Evolutionary conservation across 2,329 filamentous ascomycete genomes (phyloP).

Genomic region (Orbilia ellipsospora): DNA sequence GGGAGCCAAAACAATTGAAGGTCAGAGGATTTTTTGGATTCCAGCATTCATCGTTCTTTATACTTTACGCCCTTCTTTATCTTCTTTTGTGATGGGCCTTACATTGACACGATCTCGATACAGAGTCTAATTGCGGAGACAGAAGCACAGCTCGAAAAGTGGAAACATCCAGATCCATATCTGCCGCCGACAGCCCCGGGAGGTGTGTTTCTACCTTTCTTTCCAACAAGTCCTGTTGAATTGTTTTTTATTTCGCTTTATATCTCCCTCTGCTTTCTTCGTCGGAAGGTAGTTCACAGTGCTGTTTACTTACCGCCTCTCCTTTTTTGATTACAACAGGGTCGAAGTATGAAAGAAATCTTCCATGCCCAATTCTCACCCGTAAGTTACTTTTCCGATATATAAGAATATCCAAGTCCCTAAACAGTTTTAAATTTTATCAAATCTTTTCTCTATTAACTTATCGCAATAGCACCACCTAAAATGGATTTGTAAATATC

Average conservation of each 20-base stretch:
- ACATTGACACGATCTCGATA: neutral
- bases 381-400: constrained; percentile 70
- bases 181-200: constrained; percentile 88
- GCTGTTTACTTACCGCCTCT: neutral
- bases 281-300: neutral
- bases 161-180: constrained; percentile 98
- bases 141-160: constrained; percentile 85
- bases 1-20: constrained; percentile 84
- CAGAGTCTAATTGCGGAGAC: constrained; percentile 88
- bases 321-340: constrained; percentile 66
- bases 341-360: constrained; percentile 95
- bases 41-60: too few species aligned
- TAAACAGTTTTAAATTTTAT: too few species aligned
- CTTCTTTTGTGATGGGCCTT: neutral
- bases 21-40: constrained; percentile 66
- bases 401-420: too few species aligned
- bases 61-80: too few species aligned
- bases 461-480: constrained; percentile 5
- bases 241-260: too few species aligned
- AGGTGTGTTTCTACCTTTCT: constrained; percentile 71
- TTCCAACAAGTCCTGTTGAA: neutral
- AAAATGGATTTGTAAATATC: constrained; percentile 13
- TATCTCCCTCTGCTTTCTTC: too few species aligned
- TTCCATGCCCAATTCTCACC: constrained; percentile 81
- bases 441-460: too few species aligned